Evolutionary conservation across 805 yeast genomes (phyloP).

Genomic region (Candida nitratophila): DNA sequence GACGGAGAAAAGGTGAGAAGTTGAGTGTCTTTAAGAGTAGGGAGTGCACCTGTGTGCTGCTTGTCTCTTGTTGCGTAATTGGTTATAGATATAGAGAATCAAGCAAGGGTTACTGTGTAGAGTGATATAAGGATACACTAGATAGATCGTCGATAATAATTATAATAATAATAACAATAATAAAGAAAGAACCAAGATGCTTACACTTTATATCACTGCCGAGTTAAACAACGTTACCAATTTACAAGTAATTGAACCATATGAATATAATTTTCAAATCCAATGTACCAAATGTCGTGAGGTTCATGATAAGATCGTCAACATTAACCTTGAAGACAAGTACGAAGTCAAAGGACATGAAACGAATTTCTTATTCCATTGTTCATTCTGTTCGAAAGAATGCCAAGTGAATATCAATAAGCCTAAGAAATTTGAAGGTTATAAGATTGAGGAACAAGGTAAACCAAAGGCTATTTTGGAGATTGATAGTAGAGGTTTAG

Average conservation of each 20-base stretch:
- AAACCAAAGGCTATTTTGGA: constrained; percentile 45
- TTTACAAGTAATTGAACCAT: constrained; percentile 61
- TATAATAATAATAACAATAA: too few relatives aligned
- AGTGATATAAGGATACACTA: too few relatives aligned
- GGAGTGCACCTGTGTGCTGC: too few relatives aligned
- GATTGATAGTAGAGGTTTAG: constrained; percentile 84
- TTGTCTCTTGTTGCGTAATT: too few relatives aligned
- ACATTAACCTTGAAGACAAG: constrained; percentile 59
- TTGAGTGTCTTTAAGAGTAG: too few relatives aligned
- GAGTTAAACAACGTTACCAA: constrained; percentile 29
- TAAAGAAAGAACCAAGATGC: not conserved
- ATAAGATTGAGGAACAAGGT: constrained; percentile 33
- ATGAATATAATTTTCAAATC: constrained; percentile 67
- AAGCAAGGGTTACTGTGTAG: too few relatives aligned
- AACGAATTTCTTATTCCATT: constrained; percentile 68
- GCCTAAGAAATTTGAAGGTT: constrained; percentile 20
- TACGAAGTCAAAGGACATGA: constrained; percentile 67
- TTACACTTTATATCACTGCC: constrained; percentile 25
- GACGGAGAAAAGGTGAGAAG: too few relatives aligned
- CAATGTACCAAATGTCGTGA: constrained; percentile 80
- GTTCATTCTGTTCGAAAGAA: constrained; percentile 20
- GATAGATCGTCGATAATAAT: too few relatives aligned
- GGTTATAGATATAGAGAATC: too few relatives aligned
- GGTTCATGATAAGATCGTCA: constrained; percentile 60
- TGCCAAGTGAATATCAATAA: constrained; percentile 15